Base-by-base conservation (phyloP, 768 basidiomycete species). In the Dentipellis fragilis region DNA sequence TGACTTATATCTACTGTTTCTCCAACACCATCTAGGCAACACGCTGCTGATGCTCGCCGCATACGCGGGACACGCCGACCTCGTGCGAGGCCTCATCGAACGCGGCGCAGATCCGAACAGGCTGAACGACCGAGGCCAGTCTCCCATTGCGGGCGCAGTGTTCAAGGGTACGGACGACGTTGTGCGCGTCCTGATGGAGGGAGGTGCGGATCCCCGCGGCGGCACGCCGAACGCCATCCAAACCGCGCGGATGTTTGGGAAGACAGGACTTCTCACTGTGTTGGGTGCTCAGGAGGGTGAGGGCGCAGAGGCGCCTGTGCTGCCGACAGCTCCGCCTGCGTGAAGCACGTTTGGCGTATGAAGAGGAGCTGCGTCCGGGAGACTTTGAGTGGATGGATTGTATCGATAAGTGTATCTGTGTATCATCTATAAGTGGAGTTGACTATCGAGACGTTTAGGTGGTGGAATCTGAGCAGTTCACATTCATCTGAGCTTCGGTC, bases 21-120 rank as follows among this genome's bases (percentile, higher is more conserved):
- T 9, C 39, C 5, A 12, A 21, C 10, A 19, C 29, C 12, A 36
- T 9, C 23, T 63, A 84, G 88, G 89, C 19, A 89, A 90, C 65
- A 87, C 86, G 4, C 72, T 91, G 6, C 71, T 90, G 53, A 90
- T 90, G 86, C 78, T 89, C 51, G 82, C 84, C 3, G 79, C 87
- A 2, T 90, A 90, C 64, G 70, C 80, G 19, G 87, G 87, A 1
- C 84, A 89, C 61, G 66, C 70, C 0, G 69, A 73, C 1, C 77
- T 86, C 17, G 71, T 79, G 1, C 70, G 71, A 48, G 75, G 73
- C 12, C 75, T 91, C 23, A 67, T 89, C 49, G 62, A 68, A 6
- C 74, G 76, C 36, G 78, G 78, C 2, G 85, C 80, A 39, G 85
- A 89, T 66, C 79, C 82, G 1, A 83, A 88, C 62, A 72, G 80